A percentile compares a stretch with the other conserved stretches of the same genome.
phyloP scores from a whole-genome alignment of 225 moss, liverwort and hornwort genomes.

The Bryum argenteum region DNA sequence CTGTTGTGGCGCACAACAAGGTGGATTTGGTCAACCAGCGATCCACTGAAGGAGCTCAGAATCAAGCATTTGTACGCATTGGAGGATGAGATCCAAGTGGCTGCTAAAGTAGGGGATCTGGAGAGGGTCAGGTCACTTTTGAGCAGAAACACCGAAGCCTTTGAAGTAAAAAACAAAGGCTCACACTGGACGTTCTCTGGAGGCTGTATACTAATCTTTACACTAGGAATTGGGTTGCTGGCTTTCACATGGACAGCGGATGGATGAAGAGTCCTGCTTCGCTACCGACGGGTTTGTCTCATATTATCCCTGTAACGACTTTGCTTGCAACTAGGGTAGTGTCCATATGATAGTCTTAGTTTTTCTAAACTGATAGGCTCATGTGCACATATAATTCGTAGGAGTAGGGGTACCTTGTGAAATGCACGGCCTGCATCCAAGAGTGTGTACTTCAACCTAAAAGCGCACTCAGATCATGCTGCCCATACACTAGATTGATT shows the following conservation, averaged over 20 bases:
- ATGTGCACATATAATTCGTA: no score
- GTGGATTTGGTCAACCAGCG: constrained; percentile 72
- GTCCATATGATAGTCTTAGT: no score
- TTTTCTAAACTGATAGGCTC: no score
- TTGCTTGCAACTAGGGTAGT: no score
- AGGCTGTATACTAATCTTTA: constrained; percentile 39
- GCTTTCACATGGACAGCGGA: constrained; percentile 69
- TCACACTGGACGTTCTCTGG: constrained; percentile 40
- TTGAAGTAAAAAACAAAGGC: constrained; percentile 30
- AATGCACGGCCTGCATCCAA: no score
- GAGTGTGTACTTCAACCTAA: no score
- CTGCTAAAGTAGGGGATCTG: constrained; percentile 75
- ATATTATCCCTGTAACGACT: no score
- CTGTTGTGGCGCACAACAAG: constrained; percentile 68
- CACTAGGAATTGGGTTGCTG: constrained; percentile 63
- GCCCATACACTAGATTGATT: no score
- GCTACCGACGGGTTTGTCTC: no score
- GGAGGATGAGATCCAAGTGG: constrained; percentile 66
- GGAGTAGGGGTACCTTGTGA: no score
- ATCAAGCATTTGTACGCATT: constrained; percentile 33
- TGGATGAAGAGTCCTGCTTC: constrained; percentile 34
- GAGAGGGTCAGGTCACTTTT: constrained; percentile 60
- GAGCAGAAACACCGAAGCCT: constrained; percentile 42
- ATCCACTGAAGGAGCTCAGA: constrained; percentile 42
- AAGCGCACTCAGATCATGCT: no score